Evolutionary conservation across 2,329 filamentous ascomycete genomes (phyloP), one percentile per base, ranked within the genome.

Genomic region (Tolypocladium inflatum): DNA sequence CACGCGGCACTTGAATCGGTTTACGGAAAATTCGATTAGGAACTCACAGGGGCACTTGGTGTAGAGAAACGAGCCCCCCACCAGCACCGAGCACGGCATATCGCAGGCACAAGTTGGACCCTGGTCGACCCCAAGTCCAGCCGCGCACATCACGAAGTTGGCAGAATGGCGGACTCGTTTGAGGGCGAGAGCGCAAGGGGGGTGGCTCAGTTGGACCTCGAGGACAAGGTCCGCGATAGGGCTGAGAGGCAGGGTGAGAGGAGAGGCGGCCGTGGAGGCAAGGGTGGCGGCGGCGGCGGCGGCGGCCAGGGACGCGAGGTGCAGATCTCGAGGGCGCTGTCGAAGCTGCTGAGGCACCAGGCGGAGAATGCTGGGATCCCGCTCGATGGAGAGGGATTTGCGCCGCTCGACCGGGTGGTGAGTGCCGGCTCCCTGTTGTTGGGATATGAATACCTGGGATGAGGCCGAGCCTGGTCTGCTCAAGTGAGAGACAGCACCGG

Each of bases 301-400:
- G 65, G 69, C 1, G 66, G 70, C 0, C 67, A 68, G 4, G 66
- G 66, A 6, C 74, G 80, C n/a, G 75, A 80, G 23, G 71, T 79
- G 23, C 72, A 75, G 57, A 70, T 84, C 51, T 84, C 80, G 9
- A 80, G 76, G 63, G 80, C 81, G 13, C 70, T 85, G 51, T 84
- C 81, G 19, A 73, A 68, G 62, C 71, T 85, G 54, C 68, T 85
- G 59, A 70, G 82, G 38, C 82, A 85, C 62, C 81, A 83, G 71
- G 82, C 82, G 10, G 71, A 72, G 55, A 79, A 77, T 43, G 83
- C 80, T 23, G 83, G 83, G 4, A 76, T 87, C 53, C 64, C 70
- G 64, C 76, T 87, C 9, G 83, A 87, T 65, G 71, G 64, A 1
- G 82, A 84, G 66, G 85, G 85, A 0, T 87, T 76, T 67, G 84